These are phyloP conservation scores for Cubamyces lactineus DNA, from an alignment of 768 basidiomycete genomes.

Conservation along the genomic window DNA sequence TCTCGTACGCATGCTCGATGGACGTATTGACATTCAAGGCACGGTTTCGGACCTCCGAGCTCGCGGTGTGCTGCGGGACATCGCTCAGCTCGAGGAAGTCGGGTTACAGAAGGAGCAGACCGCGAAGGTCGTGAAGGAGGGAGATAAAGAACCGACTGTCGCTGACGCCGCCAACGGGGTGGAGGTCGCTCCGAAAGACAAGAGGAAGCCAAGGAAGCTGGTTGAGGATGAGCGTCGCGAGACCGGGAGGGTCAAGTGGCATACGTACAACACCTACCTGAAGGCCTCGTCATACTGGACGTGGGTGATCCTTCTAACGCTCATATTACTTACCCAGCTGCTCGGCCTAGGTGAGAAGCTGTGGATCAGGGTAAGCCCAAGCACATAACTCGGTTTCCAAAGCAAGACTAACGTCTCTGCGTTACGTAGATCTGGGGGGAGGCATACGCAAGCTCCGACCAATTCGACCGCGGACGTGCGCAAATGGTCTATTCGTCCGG, in stretches of 20 bases:
- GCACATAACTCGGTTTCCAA: no score
- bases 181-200: constrained; percentile 34
- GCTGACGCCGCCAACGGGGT: constrained; percentile 31
- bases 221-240: constrained; percentile 84
- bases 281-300: constrained; percentile 77
- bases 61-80: constrained; percentile 62
- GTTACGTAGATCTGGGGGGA: constrained; percentile 66
- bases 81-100: constrained; percentile 56
- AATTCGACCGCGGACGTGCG: neutral
- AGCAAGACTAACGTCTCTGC: neutral
- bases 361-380: constrained; percentile 67
- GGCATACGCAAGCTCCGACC: constrained; percentile 45
- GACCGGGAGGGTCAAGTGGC: constrained; percentile 82
- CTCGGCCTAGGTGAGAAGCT: constrained; percentile 62
- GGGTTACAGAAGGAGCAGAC: constrained; percentile 46
- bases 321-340: constrained; percentile 51
- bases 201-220: constrained; percentile 71
- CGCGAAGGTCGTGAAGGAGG: constrained; percentile 24
- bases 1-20: constrained; percentile 79
- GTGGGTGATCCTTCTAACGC: constrained; percentile 55
- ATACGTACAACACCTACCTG: constrained; percentile 63
- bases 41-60: constrained; percentile 64
- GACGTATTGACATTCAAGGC: constrained; percentile 78
- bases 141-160: constrained; percentile 34
- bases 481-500: constrained; percentile 7